Evolutionary conservation across 257 asterid genomes (phyloP).

Genomic region (Cordia subcordata): DNA sequence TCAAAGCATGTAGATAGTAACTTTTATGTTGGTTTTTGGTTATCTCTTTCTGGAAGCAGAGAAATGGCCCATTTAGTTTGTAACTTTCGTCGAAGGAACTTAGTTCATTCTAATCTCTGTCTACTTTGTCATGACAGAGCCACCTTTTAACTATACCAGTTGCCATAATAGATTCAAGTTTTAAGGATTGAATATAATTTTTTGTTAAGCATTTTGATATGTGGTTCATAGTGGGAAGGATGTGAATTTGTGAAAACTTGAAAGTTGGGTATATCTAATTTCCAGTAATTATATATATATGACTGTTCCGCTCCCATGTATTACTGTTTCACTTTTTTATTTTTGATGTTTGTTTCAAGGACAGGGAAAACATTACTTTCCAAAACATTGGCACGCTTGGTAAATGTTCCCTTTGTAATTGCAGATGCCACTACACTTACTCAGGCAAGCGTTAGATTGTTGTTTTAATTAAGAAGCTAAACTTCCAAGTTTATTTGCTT

Average conservation of each 20-base stretch:
- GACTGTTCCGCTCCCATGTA: constrained; percentile 13
- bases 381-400: constrained; percentile 94
- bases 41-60: no score
- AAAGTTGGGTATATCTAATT: not conserved
- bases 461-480: constrained; percentile 5
- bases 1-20: not conserved
- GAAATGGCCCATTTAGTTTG: no score
- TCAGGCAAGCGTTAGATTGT: constrained; percentile 56
- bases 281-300: constrained; percentile 3
- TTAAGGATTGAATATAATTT: no score
- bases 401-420: constrained; percentile 95
- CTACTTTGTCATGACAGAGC: no score
- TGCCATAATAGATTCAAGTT: no score
- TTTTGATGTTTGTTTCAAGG: constrained; percentile 60
- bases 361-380: constrained; percentile 99
- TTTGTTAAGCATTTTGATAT: not conserved
- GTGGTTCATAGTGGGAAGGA: not conserved
- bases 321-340: constrained; percentile 54
- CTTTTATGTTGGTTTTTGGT: no score
- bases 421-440: constrained; percentile 99
- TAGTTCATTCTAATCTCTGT: no score
- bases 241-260: not conserved
- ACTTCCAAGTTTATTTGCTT: not conserved
- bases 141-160: no score
- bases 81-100: no score